Evolutionary conservation across 1,284 basidiomycete species (phyloP).

Genomic region (Neotropicomus parvogracilis): DNA sequence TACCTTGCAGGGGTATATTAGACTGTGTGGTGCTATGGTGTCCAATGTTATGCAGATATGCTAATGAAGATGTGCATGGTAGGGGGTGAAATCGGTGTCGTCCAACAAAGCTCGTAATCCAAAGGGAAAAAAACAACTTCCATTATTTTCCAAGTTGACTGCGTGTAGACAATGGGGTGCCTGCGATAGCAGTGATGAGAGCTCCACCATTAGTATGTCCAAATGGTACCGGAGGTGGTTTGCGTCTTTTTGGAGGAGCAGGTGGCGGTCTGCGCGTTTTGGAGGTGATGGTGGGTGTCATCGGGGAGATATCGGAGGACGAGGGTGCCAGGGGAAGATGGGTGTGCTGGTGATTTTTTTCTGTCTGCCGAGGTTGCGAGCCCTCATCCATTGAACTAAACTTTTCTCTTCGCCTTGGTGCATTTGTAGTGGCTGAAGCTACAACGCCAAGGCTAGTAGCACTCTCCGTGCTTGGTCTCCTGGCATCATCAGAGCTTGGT

Average conservation of each 20-base stretch:
- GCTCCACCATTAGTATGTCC: conserved; percentile 42
- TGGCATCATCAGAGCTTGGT: conserved; percentile 38
- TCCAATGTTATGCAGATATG: conserved; percentile 24
- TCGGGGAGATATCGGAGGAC: conserved; percentile 18
- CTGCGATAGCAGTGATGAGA: conserved; percentile 50
- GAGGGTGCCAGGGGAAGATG: conserved; percentile 17
- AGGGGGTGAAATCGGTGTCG: conserved; percentile 8
- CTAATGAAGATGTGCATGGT: conserved; percentile 15
- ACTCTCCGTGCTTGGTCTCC: conserved; percentile 51
- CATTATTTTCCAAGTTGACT: conserved; percentile 20
- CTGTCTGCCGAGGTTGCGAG: conserved; percentile 16
- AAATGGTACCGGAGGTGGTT: conserved; percentile 60
- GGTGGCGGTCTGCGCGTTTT: conserved; percentile 39
- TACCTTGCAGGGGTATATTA: conserved; percentile 15
- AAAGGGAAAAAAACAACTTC: not conserved
- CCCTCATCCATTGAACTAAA: conserved; percentile 33
- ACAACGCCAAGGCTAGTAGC: conserved; percentile 45
- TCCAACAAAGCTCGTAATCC: conserved; percentile 4
- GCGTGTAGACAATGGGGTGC: conserved; percentile 17
- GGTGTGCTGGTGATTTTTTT: conserved; percentile 15
- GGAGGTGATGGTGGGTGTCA: conserved; percentile 3
- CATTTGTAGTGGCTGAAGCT: conserved; percentile 34
- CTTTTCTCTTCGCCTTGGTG: conserved; percentile 31
- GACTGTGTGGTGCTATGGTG: conserved; percentile 19
- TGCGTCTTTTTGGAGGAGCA: conserved; percentile 58